A percentile compares a stretch with the other conserved stretches of the same genome.
phyloP scores from a whole-genome alignment of 2,329 filamentous ascomycete genomes.

The Fragosphaeria purpurea region DNA sequence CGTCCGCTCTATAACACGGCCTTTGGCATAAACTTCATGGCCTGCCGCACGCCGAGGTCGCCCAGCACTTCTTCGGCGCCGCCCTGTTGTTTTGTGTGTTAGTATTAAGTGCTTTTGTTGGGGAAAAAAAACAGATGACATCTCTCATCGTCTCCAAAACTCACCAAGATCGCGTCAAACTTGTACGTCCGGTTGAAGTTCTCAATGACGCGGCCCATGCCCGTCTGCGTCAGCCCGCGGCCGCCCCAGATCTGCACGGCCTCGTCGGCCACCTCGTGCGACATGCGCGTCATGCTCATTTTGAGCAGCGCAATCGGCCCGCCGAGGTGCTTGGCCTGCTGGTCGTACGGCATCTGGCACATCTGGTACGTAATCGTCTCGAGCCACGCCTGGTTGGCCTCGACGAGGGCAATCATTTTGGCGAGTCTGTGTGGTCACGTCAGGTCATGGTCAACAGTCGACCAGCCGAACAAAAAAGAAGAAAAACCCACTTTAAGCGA shows the following conservation, averaged over 20 bases:
- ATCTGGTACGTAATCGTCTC: conserved; percentile 82
- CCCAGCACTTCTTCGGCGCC: conserved; percentile 75
- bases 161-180: conserved; percentile 58
- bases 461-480: neutral
- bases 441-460: neutral
- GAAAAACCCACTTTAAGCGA: conserved; percentile 55
- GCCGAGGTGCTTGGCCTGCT: conserved; percentile 65
- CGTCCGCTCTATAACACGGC: conserved; percentile 52
- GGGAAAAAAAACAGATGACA: neutral
- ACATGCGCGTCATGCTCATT: conserved; percentile 63
- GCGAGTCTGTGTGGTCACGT: conserved; percentile 69
- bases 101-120: neutral
- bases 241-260: conserved; percentile 81
- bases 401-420: conserved; percentile 74
- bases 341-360: conserved; percentile 70
- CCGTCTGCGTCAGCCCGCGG: conserved; percentile 65
- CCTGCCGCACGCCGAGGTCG: conserved; percentile 74
- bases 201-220: conserved; percentile 76
- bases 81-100: conserved; percentile 30
- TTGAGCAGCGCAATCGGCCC: conserved; percentile 79
- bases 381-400: conserved; percentile 78
- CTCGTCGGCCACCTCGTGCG: conserved; percentile 76
- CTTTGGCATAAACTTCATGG: conserved; percentile 76
- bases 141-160: no score
- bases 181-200: conserved; percentile 80